Percentiles rank a stretch among this genome's conserved stretches.
Conservation (phyloP, 2,329 filamentous ascomycete genomes). For the Aspergillus texensis region DNA sequence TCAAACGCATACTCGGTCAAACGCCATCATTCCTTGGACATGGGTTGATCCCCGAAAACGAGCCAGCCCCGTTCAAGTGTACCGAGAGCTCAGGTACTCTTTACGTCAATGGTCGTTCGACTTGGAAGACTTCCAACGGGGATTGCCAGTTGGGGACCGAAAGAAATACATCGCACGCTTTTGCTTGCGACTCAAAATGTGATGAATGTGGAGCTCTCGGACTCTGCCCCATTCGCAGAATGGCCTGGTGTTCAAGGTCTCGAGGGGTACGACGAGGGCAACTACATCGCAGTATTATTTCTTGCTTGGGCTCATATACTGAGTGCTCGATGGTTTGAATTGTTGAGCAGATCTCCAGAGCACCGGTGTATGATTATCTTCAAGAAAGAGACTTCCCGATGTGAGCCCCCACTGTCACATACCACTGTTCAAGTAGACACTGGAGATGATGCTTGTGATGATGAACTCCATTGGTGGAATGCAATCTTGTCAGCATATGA, state of each 20-base stretch:
- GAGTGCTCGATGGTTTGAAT: slow-evolving; percentile 27
- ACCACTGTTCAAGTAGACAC: slow-evolving; percentile 16
- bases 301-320: slow-evolving; percentile 30
- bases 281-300: slow-evolving; percentile 24
- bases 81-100: slow-evolving; percentile 16
- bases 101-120: slow-evolving; percentile 21
- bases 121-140: slow-evolving; percentile 22
- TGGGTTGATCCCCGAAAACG: slow-evolving; percentile 8
- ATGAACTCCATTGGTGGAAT: slow-evolving; percentile 22
- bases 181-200: slow-evolving; percentile 12
- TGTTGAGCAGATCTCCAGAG: slow-evolving; percentile 20
- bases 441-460: slow-evolving; percentile 14
- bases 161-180: slow-evolving; percentile 19
- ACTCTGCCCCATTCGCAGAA: slow-evolving; percentile 18
- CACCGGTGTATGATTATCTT: slow-evolving; percentile 18
- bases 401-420: slow-evolving; percentile 6
- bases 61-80: slow-evolving; percentile 19
- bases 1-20: slow-evolving; percentile 17
- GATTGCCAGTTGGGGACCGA: slow-evolving; percentile 17
- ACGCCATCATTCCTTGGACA: slow-evolving; percentile 22
- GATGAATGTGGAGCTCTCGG: slow-evolving; percentile 19
- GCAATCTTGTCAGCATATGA: slow-evolving; percentile 15
- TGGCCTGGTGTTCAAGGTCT: slow-evolving; percentile 25
- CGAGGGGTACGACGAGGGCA: slow-evolving; percentile 22
- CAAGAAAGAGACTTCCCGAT: background rate